phyloP scores from a whole-genome alignment of 2,329 filamentous ascomycete genomes.

The Apiospora arundinis region DNA sequence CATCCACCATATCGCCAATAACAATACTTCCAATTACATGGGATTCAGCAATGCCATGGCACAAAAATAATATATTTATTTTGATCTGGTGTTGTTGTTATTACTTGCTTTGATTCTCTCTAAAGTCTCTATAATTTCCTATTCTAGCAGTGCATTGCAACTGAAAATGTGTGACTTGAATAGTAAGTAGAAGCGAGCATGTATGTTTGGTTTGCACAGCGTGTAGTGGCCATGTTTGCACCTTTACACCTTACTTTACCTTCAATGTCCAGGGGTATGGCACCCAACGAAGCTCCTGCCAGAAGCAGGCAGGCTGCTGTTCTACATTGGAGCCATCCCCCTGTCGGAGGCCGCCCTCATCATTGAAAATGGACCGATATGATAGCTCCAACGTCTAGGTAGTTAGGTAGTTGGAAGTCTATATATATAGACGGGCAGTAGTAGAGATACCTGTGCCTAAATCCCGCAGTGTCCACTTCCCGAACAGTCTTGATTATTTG shows the following conservation, averaged over 20 bases:
- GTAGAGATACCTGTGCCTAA: background rate
- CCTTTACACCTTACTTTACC: too few species aligned
- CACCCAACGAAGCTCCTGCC: background rate
- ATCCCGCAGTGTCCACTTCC: constrained; percentile 15
- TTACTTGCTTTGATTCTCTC: too few species aligned
- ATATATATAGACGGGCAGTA: background rate
- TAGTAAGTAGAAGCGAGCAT: background rate
- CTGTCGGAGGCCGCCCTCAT: background rate
- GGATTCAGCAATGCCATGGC: constrained; percentile 1
- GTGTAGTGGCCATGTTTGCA: too few species aligned
- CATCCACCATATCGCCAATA: too few species aligned
- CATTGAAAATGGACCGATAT: background rate
- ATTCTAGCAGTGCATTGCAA: too few species aligned
- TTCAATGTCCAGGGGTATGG: too few species aligned
- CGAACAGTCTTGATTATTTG: background rate
- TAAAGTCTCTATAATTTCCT: too few species aligned
- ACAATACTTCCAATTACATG: background rate
- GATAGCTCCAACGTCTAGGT: background rate
- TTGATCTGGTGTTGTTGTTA: too few species aligned
- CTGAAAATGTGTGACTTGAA: too few species aligned
- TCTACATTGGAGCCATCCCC: background rate
- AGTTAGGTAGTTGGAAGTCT: background rate
- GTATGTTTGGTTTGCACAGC: too few species aligned
- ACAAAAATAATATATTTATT: background rate
- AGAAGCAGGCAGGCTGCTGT: background rate